Evolutionary conservation across 345 rosid species (phyloP).

Genomic region (Raphanus sativus): DNA sequence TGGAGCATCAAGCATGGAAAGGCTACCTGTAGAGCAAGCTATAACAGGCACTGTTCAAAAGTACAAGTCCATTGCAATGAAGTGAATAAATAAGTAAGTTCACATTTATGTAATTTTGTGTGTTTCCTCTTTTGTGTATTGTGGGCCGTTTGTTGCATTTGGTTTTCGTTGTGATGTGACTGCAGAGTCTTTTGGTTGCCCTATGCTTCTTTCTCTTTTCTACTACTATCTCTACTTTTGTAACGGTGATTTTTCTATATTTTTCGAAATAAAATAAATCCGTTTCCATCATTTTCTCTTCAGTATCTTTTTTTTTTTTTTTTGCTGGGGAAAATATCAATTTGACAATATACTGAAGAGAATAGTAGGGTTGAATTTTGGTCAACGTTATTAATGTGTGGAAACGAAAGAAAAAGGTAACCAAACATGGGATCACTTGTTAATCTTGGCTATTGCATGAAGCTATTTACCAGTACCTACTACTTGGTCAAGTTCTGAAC

Average conservation of each 20-base stretch:
- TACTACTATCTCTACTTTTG: background rate
- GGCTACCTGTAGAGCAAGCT: constrained; percentile 86
- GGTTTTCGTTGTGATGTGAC: background rate
- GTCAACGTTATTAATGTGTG: background rate
- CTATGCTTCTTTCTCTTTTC: background rate
- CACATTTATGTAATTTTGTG: background rate
- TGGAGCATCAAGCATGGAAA: constrained; percentile 98
- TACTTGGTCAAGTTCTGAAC: constrained; percentile 2
- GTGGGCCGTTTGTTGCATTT: background rate
- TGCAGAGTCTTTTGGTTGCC: background rate
- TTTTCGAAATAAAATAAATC: background rate
- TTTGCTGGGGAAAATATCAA: background rate
- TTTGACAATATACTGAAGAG: background rate
- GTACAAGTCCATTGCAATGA: constrained; percentile 73
- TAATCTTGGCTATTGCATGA: background rate
- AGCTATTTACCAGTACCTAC: background rate
- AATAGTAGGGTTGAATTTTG: background rate
- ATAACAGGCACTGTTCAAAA: constrained; percentile 65
- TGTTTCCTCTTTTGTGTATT: background rate
- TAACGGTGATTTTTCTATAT: background rate
- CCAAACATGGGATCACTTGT: constrained; percentile 2
- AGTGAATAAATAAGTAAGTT: background rate
- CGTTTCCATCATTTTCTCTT: background rate
- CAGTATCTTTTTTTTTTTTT: background rate
- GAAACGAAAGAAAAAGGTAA: background rate